Conservation (phyloP, 2,329 filamentous ascomycete genomes). For the Hymenoscyphus infarciens region DNA sequence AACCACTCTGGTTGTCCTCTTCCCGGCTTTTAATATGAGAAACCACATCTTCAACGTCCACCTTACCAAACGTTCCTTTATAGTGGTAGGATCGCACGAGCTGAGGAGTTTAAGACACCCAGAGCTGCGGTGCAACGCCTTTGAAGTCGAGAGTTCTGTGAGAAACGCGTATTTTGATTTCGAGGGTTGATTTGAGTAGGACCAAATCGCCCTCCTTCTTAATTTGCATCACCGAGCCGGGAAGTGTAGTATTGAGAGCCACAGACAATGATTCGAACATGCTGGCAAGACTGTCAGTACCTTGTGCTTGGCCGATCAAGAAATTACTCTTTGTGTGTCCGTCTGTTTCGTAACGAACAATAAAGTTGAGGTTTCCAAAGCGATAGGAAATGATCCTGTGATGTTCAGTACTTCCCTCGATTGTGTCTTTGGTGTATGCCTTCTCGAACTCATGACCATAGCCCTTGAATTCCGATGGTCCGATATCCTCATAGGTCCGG, state of each 20-base stretch:
- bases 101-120: conserved; percentile 45
- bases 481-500: conserved; percentile 32
- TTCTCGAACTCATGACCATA: conserved; percentile 45
- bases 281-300: conserved; percentile 25
- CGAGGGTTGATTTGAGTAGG: conserved; percentile 39
- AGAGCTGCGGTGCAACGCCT: conserved; percentile 42
- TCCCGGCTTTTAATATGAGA: conserved; percentile 36
- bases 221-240: conserved; percentile 34
- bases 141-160: conserved; percentile 36
- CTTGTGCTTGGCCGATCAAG: conserved; percentile 7
- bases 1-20: conserved; percentile 30
- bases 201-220: conserved; percentile 34
- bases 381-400: conserved; percentile 44
- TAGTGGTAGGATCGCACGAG: conserved; percentile 45
- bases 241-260: conserved; percentile 16
- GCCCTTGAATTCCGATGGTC: conserved; percentile 38
- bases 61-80: conserved; percentile 36
- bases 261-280: conserved; percentile 30
- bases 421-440: conserved; percentile 38
- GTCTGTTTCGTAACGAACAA: conserved; percentile 45
- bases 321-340: conserved; percentile 35
- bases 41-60: conserved; percentile 37
- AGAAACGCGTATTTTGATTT: conserved; percentile 44
- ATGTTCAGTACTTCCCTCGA: conserved; percentile 42
- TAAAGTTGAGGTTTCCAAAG: conserved; percentile 40